Conservation (phyloP, 164 flowering plant species). For the Paratinospora sagittata region DNA sequence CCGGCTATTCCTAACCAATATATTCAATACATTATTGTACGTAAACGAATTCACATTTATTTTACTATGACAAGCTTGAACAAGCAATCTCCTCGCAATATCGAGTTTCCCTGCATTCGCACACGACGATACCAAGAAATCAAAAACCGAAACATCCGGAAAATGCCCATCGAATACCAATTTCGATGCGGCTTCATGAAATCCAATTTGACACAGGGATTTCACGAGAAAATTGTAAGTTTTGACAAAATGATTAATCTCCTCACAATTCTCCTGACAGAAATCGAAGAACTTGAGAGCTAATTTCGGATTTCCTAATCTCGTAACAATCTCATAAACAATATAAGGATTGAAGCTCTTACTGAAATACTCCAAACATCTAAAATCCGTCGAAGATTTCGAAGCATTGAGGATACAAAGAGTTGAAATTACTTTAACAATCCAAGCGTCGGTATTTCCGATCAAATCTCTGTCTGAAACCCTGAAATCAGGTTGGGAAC, state of each 20-base stretch:
- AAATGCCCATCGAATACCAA: slow-evolving; percentile 45
- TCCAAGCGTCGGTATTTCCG: slow-evolving; percentile 20
- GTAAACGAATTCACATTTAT: slow-evolving; percentile 21
- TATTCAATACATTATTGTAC: slow-evolving; percentile 49
- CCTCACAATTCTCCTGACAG: slow-evolving; percentile 32
- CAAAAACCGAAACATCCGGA: slow-evolving; percentile 33
- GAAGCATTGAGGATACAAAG: slow-evolving; percentile 8
- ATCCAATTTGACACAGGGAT: slow-evolving; percentile 43
- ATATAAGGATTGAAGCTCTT: slow-evolving; percentile 37
- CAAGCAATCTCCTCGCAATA: slow-evolving; percentile 33
- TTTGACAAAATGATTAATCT: slow-evolving; percentile 30
- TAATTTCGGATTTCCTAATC: slow-evolving; percentile 33
- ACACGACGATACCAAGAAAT: slow-evolving; percentile 36
- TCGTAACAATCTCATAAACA: slow-evolving; percentile 40
- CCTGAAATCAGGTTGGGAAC: neutral
- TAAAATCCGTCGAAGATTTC: neutral
- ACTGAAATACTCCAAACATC: slow-evolving; percentile 26
- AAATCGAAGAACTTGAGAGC: slow-evolving; percentile 49
- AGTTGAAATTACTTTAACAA: slow-evolving; percentile 26
- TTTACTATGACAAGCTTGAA: slow-evolving; percentile 23
- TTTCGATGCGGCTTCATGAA: slow-evolving; percentile 38
- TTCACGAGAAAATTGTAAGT: slow-evolving; percentile 50
- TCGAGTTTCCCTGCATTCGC: slow-evolving; percentile 37
- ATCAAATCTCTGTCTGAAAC: slow-evolving; percentile 1
- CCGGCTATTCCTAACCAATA: slow-evolving; percentile 36